A percentile compares a stretch with the other conserved stretches of the same genome.
phyloP scores from a whole-genome alignment of 2,329 filamentous ascomycete species.

The Claviceps humidiphila region DNA sequence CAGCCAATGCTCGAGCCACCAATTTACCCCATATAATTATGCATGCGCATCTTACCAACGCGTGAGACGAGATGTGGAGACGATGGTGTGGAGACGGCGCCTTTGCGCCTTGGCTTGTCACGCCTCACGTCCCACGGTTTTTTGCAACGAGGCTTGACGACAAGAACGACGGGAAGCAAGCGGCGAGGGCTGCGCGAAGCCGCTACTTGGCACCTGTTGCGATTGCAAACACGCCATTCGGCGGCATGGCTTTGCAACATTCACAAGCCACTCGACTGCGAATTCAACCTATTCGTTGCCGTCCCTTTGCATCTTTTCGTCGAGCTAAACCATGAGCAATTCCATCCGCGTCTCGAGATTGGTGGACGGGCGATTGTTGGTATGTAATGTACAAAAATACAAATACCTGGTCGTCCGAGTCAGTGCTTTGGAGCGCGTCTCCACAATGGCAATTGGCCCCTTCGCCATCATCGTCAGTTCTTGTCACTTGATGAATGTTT shows the following conservation, averaged over 20 bases:
- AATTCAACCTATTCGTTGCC: not conserved
- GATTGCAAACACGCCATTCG: not conserved
- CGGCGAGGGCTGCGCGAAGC: not conserved
- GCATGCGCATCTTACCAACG: no score
- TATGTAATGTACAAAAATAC: no score
- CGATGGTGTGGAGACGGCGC: not conserved
- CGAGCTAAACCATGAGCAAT: not conserved
- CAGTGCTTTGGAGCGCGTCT: not conserved
- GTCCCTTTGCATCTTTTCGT: not conserved
- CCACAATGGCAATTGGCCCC: not conserved
- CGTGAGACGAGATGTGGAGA: not conserved
- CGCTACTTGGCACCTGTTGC: no score
- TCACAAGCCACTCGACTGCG: not conserved
- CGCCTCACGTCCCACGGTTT: not conserved
- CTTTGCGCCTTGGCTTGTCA: not conserved
- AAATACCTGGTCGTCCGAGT: not conserved
- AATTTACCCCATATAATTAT: not conserved
- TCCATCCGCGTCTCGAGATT: not conserved
- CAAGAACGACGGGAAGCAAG: not conserved
- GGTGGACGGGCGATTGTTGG: not conserved
- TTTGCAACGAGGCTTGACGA: not conserved
- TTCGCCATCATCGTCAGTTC: not conserved
- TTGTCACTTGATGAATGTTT: not conserved
- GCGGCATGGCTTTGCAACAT: not conserved
- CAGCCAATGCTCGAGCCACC: not conserved